A percentile compares a stretch with the other conserved stretches of the same genome.
phyloP scores from a whole-genome alignment of 352 stramenopile genomes.

The Phytophthora nicotianae region DNA sequence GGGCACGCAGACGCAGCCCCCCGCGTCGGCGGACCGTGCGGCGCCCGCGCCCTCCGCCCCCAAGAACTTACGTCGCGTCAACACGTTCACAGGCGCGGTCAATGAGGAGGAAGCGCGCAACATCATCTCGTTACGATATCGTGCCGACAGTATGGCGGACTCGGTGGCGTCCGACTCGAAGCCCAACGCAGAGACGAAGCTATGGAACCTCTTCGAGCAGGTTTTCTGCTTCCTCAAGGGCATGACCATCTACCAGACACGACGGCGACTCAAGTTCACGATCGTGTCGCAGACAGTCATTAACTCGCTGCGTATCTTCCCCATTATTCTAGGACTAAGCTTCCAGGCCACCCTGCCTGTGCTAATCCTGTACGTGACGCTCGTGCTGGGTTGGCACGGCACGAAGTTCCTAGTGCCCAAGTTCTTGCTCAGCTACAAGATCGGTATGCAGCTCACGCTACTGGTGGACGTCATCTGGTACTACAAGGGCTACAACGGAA shows the following conservation, averaged over 20 bases:
- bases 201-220: slow-evolving; percentile 84
- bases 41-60: slow-evolving; percentile 18
- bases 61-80: slow-evolving; percentile 61
- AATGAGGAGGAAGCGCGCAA: slow-evolving; percentile 85
- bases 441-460: slow-evolving; percentile 88
- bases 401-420: slow-evolving; percentile 88
- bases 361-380: slow-evolving; percentile 85
- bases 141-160: slow-evolving; percentile 84
- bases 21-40: slow-evolving; percentile 5
- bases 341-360: slow-evolving; percentile 86
- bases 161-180: slow-evolving; percentile 74
- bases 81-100: slow-evolving; percentile 67
- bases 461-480: slow-evolving; percentile 89
- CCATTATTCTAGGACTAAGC: slow-evolving; percentile 84
- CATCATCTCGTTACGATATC: slow-evolving; percentile 87
- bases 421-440: slow-evolving; percentile 90
- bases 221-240: slow-evolving; percentile 90
- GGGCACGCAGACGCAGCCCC: not conserved
- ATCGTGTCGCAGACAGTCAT: slow-evolving; percentile 86
- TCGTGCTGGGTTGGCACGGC: slow-evolving; percentile 89
- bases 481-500: slow-evolving; percentile 86
- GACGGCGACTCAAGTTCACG: slow-evolving; percentile 83
- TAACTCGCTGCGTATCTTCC: slow-evolving; percentile 85
- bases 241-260: slow-evolving; percentile 89
- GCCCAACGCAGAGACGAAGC: slow-evolving; percentile 59